Conservation (phyloP, 2,329 filamentous ascomycete genomes). For the Nemania sp. region DNA sequence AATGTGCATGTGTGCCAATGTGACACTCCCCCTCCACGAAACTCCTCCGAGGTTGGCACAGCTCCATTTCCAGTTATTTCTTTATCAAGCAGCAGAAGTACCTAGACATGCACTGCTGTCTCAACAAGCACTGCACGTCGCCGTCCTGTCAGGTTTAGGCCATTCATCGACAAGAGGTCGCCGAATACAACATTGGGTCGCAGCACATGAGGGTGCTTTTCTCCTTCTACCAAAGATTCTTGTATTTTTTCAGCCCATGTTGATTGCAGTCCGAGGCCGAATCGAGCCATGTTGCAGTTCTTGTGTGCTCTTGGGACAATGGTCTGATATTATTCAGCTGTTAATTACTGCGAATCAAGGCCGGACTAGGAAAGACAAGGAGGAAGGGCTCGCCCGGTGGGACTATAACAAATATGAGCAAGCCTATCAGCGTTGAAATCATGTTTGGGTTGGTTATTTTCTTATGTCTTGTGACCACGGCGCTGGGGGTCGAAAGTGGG, state of each 20-base stretch:
- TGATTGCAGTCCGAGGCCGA: background rate
- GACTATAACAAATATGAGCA: too few relatives aligned
- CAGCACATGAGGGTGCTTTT: background rate
- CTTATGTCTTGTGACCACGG: too few relatives aligned
- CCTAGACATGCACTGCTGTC: background rate
- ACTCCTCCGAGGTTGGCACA: background rate
- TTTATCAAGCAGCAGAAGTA: background rate
- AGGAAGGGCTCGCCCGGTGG: too few relatives aligned
- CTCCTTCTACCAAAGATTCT: background rate
- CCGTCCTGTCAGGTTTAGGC: background rate
- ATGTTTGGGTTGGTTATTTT: too few relatives aligned
- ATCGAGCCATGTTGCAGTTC: background rate
- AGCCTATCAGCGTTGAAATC: too few relatives aligned
- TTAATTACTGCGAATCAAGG: background rate
- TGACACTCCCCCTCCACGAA: background rate
- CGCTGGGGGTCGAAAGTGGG: too few relatives aligned
- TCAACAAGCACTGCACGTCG: background rate
- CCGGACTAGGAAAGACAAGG: background rate
- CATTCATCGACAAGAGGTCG: background rate
- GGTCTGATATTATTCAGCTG: slow-evolving; percentile 6
- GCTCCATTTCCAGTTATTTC: background rate
- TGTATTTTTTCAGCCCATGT: background rate
- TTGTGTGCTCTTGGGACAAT: too few relatives aligned
- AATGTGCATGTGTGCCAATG: background rate
- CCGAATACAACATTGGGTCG: background rate